Percentiles rank a stretch among this genome's conserved stretches.
Evolutionary conservation across 148 eudicot species (phyloP).

Genomic region (Cornus kousa): DNA sequence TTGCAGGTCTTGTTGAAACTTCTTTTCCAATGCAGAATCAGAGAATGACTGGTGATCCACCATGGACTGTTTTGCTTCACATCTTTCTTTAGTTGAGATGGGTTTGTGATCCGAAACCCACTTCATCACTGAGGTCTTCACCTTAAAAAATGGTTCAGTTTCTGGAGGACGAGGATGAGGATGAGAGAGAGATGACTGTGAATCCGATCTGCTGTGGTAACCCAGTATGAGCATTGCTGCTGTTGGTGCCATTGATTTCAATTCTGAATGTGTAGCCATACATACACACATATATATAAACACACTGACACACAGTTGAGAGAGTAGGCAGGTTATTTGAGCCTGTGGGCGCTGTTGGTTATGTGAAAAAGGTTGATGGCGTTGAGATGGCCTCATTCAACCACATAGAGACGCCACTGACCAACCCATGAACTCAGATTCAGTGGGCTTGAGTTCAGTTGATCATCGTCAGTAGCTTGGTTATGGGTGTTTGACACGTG

Average conservation of each 20-base stretch:
- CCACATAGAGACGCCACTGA: too few relatives aligned
- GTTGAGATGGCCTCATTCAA: too few relatives aligned
- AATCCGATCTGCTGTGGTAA: background rate
- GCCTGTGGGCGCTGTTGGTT: conserved; percentile 5
- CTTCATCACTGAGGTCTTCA: conserved; percentile 7
- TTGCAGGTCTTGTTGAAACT: conserved; percentile 4
- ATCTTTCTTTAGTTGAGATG: background rate
- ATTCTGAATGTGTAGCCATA: background rate
- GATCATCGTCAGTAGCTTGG: background rate
- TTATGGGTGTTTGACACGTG: too few relatives aligned
- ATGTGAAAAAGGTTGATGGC: background rate
- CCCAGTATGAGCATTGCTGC: conserved; percentile 35
- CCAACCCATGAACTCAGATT: background rate
- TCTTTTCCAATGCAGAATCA: background rate
- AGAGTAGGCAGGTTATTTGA: background rate
- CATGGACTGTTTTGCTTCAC: background rate
- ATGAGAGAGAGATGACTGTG: background rate
- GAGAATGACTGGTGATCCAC: background rate
- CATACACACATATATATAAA: background rate
- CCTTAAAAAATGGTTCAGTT: background rate
- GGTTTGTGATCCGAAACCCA: background rate
- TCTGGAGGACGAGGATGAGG: conserved; percentile 1
- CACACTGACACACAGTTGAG: too few relatives aligned
- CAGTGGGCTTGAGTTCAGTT: background rate
- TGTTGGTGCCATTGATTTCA: conserved; percentile 29